A percentile compares a stretch with the other conserved stretches of the same genome.
These are phyloP conservation scores for Striga hermonthica DNA, from an alignment of 305 asterid species.

Conservation along the genomic window DNA sequence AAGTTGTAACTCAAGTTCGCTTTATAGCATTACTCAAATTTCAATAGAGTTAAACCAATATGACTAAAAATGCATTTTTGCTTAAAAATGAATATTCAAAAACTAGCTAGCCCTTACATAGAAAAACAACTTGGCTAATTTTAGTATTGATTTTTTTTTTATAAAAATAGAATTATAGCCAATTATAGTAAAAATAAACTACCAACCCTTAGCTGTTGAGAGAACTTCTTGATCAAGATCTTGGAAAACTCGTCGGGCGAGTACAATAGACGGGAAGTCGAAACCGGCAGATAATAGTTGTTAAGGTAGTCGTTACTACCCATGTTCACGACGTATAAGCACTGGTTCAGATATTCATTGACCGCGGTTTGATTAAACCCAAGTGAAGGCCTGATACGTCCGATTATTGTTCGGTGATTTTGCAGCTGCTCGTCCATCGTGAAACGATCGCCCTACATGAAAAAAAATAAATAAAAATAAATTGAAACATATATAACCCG, in stretches of 20 bases:
- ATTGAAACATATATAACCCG: background rate
- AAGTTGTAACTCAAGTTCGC: too few species aligned
- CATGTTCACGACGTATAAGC: constrained; percentile 46
- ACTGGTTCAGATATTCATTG: constrained; percentile 31
- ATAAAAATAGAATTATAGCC: background rate
- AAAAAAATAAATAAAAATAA: background rate
- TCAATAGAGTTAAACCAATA: too few species aligned
- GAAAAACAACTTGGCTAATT: background rate
- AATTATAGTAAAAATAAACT: background rate
- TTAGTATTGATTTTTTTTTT: background rate
- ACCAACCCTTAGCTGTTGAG: constrained; percentile 45
- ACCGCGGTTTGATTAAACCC: constrained; percentile 1
- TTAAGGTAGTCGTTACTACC: constrained; percentile 61
- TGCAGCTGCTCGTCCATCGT: constrained; percentile 40
- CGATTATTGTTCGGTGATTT: constrained; percentile 35
- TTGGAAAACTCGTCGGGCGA: constrained; percentile 41
- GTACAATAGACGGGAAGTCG: constrained; percentile 15
- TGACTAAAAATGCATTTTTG: too few species aligned
- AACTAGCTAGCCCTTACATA: too few species aligned
- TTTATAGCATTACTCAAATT: too few species aligned
- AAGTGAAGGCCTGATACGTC: constrained; percentile 5
- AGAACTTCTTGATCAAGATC: constrained; percentile 27
- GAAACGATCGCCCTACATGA: constrained; percentile 45
- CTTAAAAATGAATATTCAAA: too few species aligned
- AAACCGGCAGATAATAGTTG: constrained; percentile 47